Base-by-base conservation (phyloP, 2,329 filamentous ascomycete species). In the Botrytis deweyae region DNA sequence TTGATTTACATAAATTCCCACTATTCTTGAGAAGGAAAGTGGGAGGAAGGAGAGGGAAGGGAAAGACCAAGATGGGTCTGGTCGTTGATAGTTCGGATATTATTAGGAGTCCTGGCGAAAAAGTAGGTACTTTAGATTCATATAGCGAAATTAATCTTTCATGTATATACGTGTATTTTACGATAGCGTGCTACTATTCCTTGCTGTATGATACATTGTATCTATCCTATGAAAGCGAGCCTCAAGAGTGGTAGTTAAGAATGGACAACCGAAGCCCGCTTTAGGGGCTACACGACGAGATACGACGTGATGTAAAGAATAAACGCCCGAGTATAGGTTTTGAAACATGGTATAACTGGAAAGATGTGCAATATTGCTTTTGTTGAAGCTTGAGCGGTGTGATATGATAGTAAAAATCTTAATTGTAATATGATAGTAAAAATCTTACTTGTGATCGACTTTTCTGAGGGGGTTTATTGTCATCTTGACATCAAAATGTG, bases 1-100 rank as follows among this genome's bases (percentile, higher is more conserved):
- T 58, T n/a, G 33, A 55, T 58, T 66, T 20, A 58, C 42, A 66
- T 33, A 5, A 42, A 42, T 68, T 58, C 18, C 49, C 49, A 58
- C 49, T 55, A 68, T 33, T 68, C 46, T 68, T 40, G 49, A 68
- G 33, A 55, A 42, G 65, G 65, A 67, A 55, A 67, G 65, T 67
- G 65, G 46, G 46, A 58, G 36, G 25, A 16, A 36, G 46, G 12
- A 46, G 33, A 6, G 12, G n/a, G n/a, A 46, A 46, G n/a, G 14
- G 25, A 29, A 58, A 29, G 52, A 58, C 52, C 52, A 58, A 33
- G 16, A 29, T 29, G 16, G n/a, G 14, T 58, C 52, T 58, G n/a
- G n/a, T 29, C n/a, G 9, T 25, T 33, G 38, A 18, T 64, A 4
- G 9, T 14, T 46, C 38, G n/a, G 42, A 29, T 49, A 38, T 40